A percentile compares a stretch with the other conserved stretches of the same genome.
Conservation (phyloP, 192 early-diverging fungal genomes). For the Gonapodya prolifera region DNA sequence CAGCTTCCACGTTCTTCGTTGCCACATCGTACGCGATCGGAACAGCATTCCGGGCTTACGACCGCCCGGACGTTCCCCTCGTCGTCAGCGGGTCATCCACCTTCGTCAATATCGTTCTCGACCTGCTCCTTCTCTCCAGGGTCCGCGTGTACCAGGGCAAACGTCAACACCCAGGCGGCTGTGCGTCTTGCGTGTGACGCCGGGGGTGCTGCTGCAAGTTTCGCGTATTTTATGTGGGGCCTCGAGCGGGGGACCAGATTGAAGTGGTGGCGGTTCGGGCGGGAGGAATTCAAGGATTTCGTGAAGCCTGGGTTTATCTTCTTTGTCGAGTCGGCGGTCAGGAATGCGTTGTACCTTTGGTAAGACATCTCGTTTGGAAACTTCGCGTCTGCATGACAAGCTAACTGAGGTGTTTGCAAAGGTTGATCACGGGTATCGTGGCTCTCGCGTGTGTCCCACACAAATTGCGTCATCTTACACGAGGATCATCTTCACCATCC, state of each 20-base stretch:
- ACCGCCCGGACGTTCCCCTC: slow-evolving; percentile 16
- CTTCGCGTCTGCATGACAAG: too few species aligned
- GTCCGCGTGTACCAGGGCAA: slow-evolving; percentile 11
- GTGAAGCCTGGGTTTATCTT: slow-evolving; percentile 10
- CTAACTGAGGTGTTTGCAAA: too few species aligned
- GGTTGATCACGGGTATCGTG: slow-evolving; percentile 11
- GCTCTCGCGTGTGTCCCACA: slow-evolving; percentile 1
- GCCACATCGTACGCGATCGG: slow-evolving; percentile 11
- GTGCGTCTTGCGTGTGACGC: slow-evolving; percentile 15
- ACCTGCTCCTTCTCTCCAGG: slow-evolving; percentile 14
- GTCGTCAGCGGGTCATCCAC: slow-evolving; percentile 8
- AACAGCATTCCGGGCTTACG: slow-evolving; percentile 11
- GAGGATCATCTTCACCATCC: neutral
- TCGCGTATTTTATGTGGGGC: slow-evolving; percentile 9
- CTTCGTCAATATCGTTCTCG: slow-evolving; percentile 14
- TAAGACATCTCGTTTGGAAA: neutral
- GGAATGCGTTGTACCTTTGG: slow-evolving; percentile 16
- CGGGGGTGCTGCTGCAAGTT: slow-evolving; percentile 7
- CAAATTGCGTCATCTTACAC: neutral
- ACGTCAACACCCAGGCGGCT: slow-evolving; percentile 14
- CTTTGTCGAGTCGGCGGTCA: slow-evolving; percentile 13
- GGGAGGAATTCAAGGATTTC: neutral
- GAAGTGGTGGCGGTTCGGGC: neutral
- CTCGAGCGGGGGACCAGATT: neutral
- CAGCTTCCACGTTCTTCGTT: slow-evolving; percentile 12